These are phyloP conservation scores for Xylaria palmicola DNA, from an alignment of 495 filamentous ascomycete species.

Conservation along the genomic window DNA sequence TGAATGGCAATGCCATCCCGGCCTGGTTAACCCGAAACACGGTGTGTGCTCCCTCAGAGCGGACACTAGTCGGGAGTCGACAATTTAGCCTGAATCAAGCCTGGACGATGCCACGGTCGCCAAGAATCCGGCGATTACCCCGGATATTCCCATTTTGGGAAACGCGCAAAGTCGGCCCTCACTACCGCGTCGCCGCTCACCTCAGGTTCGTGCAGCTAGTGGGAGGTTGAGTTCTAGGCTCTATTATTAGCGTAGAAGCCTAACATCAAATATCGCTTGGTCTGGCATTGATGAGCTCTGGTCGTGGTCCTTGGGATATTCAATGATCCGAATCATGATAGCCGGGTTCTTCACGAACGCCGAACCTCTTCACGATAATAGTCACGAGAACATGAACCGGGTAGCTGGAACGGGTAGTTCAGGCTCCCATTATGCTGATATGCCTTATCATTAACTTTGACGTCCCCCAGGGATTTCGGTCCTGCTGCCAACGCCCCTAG, in stretches of 20 bases:
- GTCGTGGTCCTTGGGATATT: neutral
- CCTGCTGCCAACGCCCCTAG: constrained; percentile 27
- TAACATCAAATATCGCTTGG: neutral
- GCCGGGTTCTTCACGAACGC: neutral
- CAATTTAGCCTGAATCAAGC: neutral
- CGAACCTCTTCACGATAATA: neutral
- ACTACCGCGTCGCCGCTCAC: neutral
- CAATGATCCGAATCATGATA: neutral
- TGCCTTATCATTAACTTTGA: neutral
- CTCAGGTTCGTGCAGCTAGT: too few relatives aligned
- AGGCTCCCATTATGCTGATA: neutral
- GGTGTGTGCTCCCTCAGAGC: neutral
- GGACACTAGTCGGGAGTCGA: neutral
- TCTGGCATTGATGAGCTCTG: too few relatives aligned
- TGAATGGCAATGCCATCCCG: neutral
- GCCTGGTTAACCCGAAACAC: neutral
- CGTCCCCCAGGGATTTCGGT: neutral
- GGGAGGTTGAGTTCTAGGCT: too few relatives aligned
- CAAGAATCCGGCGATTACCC: neutral
- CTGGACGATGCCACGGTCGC: neutral
- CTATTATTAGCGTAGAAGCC: neutral
- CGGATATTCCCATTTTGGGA: neutral
- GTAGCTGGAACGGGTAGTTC: neutral
- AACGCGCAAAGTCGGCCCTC: neutral
- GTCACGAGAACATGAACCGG: neutral